Percentiles rank a stretch among this genome's conserved stretches.
phyloP scores from a whole-genome alignment of 371 early-diverging fungal species.

The Circinella umbellata region DNA sequence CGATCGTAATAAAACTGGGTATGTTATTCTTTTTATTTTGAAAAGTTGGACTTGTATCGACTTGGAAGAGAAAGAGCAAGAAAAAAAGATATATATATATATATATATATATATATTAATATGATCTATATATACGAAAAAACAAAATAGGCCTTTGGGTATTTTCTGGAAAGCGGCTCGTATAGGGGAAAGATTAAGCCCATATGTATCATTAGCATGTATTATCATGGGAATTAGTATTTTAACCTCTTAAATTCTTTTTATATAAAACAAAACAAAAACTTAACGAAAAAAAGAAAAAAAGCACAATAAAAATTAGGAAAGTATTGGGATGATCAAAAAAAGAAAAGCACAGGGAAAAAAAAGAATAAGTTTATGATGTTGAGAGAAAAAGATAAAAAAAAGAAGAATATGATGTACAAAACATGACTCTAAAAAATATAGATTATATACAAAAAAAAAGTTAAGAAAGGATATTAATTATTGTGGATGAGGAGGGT shows the following conservation, averaged over 20 bases:
- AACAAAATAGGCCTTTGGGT: constrained; percentile 65
- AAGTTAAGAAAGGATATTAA: not conserved
- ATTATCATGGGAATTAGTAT: constrained; percentile 77
- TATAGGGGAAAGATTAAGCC: constrained; percentile 88
- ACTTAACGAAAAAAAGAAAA: not conserved
- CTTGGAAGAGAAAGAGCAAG: too few species aligned
- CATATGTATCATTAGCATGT: constrained; percentile 87
- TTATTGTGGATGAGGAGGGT: constrained; percentile 11
- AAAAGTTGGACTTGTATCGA: not conserved
- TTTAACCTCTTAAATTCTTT: constrained; percentile 46
- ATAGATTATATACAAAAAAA: constrained; percentile 11
- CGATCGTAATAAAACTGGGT: constrained; percentile 72
- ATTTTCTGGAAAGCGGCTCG: constrained; percentile 92
- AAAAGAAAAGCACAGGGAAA: too few species aligned
- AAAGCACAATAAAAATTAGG: too few species aligned
- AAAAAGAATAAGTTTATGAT: not conserved
- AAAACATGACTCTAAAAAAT: not conserved
- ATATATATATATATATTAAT: not conserved
- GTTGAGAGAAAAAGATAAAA: not conserved
- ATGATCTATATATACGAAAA: not conserved
- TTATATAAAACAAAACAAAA: not conserved
- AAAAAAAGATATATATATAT: not conserved
- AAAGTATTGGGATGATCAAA: too few species aligned
- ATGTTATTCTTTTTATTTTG: constrained; percentile 13
- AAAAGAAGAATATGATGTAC: constrained; percentile 3